Base-by-base conservation (phyloP, 2,329 filamentous ascomycete species). In the Paraconiothyrium sp. region DNA sequence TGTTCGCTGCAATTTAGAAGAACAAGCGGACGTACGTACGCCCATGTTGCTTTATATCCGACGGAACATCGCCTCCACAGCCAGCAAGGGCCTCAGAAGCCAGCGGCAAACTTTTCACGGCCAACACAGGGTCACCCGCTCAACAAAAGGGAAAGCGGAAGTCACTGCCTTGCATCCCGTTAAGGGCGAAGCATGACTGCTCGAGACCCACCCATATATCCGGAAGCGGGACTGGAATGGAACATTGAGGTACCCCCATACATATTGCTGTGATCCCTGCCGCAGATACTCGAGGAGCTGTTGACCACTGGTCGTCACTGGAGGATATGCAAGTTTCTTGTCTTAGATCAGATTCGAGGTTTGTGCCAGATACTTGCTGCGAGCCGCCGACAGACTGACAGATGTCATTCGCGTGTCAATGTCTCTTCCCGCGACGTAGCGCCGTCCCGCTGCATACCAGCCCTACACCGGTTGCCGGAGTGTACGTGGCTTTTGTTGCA, bases 181-280 rank as follows among this genome's bases (percentile, higher is more conserved):
- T 47, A 57, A 49, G 22, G 48, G 55, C 16, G 22, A 37, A 24
- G 24, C 54, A 43, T 43, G 48, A 51, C 57, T 57, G 54, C 49
- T 32, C 24, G 13, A 24, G 20, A 54, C 57, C 51, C 54, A 59
- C 49, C 56, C 20, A 46, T 50, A 32, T 11, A 44, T 54, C 51
- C 44, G 54, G 48, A 56, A 58, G 41, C 32, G 54, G 56, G 48
- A 56, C 63, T 54, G 63, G 63, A 65, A 65, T 63, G 60, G 52
- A 44, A 39, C 46, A 24, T n/a, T 54, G 30, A 54, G 57, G 49
- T 58, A 50, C 37, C 37, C 37, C 37, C n/a, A 27, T 41, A 47
- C 47, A 50, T 44, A 62, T 58, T 50, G 52, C 44, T 54, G 52
- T 27, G 43, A 58, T 51, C 30, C 24, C n/a, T 56, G 37, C 43